A percentile compares a stretch with the other conserved stretches of the same genome.
phyloP scores from a whole-genome alignment of 768 basidiomycete species.

The Phlebiopsis gigantea region DNA sequence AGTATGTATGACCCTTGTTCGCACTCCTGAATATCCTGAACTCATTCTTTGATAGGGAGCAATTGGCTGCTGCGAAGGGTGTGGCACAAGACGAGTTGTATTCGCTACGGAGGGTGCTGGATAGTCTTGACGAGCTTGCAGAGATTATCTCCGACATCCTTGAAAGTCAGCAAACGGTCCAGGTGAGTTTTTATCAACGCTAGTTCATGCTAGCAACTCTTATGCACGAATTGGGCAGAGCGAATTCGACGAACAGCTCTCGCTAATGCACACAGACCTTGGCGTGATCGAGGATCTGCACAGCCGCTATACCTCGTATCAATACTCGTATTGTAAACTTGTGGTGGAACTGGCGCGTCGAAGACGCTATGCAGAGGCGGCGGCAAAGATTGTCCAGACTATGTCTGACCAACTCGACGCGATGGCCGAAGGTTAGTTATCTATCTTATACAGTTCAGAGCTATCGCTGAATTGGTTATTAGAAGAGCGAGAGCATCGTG shows the following conservation, averaged over 20 bases:
- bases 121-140: conserved; percentile 71
- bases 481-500: conserved; percentile 68
- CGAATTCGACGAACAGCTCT: conserved; percentile 49
- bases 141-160: conserved; percentile 80
- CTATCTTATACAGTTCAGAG: neutral
- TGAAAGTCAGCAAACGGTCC: conserved; percentile 58
- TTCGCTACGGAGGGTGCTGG: conserved; percentile 43
- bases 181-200: conserved; percentile 52
- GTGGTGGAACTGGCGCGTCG: conserved; percentile 70
- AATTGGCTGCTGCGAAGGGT: conserved; percentile 40
- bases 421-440: conserved; percentile 55
- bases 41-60: conserved; percentile 35
- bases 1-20: conserved; percentile 38
- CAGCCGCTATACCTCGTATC: conserved; percentile 62
- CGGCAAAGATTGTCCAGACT: conserved; percentile 56
- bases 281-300: conserved; percentile 59
- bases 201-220: too few relatives aligned
- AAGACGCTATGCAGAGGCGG: conserved; percentile 57
- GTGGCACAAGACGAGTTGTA: conserved; percentile 43
- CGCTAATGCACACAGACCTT: conserved; percentile 55
- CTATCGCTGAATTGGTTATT: neutral
- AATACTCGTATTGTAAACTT: conserved; percentile 67
- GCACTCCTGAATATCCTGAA: neutral
- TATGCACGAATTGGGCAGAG: conserved; percentile 32
- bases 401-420: conserved; percentile 62